Percentiles rank a stretch among this genome's conserved stretches.
These are phyloP conservation scores for Cordyceps farinosa DNA, from an alignment of 2,329 filamentous ascomycete species.

Conservation along the genomic window DNA sequence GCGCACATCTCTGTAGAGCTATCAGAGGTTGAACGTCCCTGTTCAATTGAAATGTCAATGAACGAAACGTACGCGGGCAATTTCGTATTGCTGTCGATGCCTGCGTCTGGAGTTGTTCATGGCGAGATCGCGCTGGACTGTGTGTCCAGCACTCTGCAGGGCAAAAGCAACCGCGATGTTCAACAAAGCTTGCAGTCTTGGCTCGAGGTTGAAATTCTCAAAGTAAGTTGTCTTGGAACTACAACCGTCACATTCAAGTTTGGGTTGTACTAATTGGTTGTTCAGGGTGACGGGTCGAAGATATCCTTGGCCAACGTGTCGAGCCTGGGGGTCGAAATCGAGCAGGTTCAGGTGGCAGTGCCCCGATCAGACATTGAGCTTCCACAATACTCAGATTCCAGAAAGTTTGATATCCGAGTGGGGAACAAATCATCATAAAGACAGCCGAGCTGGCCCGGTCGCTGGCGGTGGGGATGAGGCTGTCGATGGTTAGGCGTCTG, in stretches of 20 bases:
- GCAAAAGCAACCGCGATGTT: not conserved
- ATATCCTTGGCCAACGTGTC: not conserved
- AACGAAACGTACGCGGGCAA: slow-evolving; percentile 31
- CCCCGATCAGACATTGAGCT: slow-evolving; percentile 12
- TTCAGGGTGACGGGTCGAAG: slow-evolving; percentile 5
- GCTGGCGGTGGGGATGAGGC: not conserved
- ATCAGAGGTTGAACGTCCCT: slow-evolving; percentile 34
- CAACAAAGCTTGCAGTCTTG: not conserved
- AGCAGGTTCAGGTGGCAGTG: not conserved
- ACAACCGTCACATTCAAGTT: not conserved
- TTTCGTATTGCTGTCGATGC: slow-evolving; percentile 36
- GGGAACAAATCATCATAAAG: not conserved
- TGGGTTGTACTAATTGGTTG: not conserved
- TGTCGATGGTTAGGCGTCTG: slow-evolving; percentile 4
- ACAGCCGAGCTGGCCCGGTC: not conserved
- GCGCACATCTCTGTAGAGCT: slow-evolving; percentile 33
- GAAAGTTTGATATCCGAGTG: not conserved
- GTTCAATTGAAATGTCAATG: slow-evolving; percentile 34
- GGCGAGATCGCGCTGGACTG: slow-evolving; percentile 45
- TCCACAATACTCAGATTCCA: slow-evolving; percentile 6
- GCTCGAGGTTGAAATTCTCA: slow-evolving; percentile 33
- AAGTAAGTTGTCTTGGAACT: slow-evolving; percentile 24
- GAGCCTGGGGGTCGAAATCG: not conserved
- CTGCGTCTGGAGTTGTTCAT: slow-evolving; percentile 29
- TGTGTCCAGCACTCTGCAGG: slow-evolving; percentile 28